These are phyloP conservation scores for Pleurotus ostreatus DNA, from an alignment of 768 basidiomycete species.

Conservation along the genomic window DNA sequence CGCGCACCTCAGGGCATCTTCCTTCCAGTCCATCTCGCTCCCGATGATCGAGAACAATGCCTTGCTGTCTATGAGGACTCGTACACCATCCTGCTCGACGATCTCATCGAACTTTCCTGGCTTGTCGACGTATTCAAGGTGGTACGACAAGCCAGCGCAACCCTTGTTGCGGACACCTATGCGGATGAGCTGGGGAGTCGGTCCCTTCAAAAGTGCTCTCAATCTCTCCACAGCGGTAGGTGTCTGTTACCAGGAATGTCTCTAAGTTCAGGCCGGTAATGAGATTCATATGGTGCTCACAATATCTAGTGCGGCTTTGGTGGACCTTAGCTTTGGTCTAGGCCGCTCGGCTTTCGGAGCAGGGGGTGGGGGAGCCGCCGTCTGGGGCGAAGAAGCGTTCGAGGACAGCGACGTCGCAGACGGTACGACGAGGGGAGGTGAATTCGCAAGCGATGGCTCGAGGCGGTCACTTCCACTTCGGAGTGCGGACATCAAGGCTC, in stretches of 20 bases:
- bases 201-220: conserved; percentile 67
- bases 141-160: conserved; percentile 84
- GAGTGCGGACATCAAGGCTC: conserved; percentile 68
- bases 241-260: conserved; percentile 46
- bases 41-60: conserved; percentile 98
- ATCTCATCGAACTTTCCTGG: conserved; percentile 93
- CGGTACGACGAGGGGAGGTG: conserved; percentile 52
- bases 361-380: conserved; percentile 68
- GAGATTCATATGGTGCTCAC: conserved; percentile 35
- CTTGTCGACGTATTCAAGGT: conserved; percentile 91
- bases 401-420: conserved; percentile 41
- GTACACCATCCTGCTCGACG: conserved; percentile 92
- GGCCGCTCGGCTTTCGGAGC: conserved; percentile 60
- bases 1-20: conserved; percentile 80
- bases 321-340: conserved; percentile 61
- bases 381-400: conserved; percentile 67
- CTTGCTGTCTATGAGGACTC: conserved; percentile 92
- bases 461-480: conserved; percentile 31
- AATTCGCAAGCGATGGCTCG: conserved; percentile 30
- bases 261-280: neutral
- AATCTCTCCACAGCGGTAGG: conserved; percentile 73
- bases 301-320: conserved; percentile 75
- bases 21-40: conserved; percentile 98
- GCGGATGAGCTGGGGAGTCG: conserved; percentile 87
- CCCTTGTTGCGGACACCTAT: conserved; percentile 97